Base-by-base conservation (phyloP, 345 rosid species). In the Arabidopsis suecica region DNA sequence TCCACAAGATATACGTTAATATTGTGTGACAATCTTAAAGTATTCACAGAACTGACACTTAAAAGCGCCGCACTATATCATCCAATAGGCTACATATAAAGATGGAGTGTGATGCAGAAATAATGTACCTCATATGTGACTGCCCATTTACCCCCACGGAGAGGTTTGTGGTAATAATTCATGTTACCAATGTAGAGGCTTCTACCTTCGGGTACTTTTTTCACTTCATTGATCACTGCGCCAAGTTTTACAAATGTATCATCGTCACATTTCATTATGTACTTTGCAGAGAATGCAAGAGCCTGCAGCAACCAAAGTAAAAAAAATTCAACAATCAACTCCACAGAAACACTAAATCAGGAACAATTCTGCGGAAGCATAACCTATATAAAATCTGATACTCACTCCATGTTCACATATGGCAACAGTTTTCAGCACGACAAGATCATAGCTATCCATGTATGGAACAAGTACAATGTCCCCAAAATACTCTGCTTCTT, bases 341-440 rank as follows among this genome's bases (percentile, higher is more conserved):
- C 47, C 42, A 7, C 56, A 41, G 13, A 77, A 69, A 42, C 71
- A 69, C 14, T 62, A 41, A 56, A 42, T 47, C 12, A 64, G 33
- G 40, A 68, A 62, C 50, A 3, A 42, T 50, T 65, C 30, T 36
- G 65, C 3, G 1, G 53, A 76, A 61, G 62, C 30, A 59, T 59
- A 54, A 49, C 60, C 33, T 66, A 37, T 41, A 60, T 47, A 16
- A 42, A 60, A 76, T 64, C 13, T 32, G 56, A 79, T 45, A 78
- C 92, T 80, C 82, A 94, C 97, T 88, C 96, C 96, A 76, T 88
- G 85, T 88, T 94, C 97, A 50, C 97, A 93, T 58, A 93, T 93
- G 49, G 98, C 97, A 83, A 91, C 91, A 50, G 98, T 93, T 82
- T 93, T 94, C 62, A 94, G 81, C 11, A 94, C 98, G 18, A 91